phyloP scores from a whole-genome alignment of 176 grass and related monocot species.

The Pharus latifolius region DNA sequence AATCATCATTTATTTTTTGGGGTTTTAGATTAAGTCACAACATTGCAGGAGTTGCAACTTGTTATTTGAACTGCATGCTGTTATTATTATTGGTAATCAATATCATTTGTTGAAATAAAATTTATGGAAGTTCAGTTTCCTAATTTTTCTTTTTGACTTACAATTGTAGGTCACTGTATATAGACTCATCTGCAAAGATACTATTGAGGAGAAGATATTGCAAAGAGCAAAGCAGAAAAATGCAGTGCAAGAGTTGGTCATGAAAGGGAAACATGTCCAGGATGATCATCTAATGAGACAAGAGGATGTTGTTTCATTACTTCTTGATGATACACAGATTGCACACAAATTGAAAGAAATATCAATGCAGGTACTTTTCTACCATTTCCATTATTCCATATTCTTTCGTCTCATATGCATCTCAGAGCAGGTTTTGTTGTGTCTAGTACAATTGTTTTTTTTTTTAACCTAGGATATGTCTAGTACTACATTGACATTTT shows the following conservation, averaged over 20 bases:
- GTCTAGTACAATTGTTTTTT: too few relatives aligned
- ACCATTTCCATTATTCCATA: constrained; percentile 13
- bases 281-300: constrained; percentile 85
- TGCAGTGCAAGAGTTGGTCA: constrained; percentile 95
- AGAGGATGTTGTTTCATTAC: constrained; percentile 97
- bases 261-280: constrained; percentile 95
- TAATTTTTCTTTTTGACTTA: constrained; percentile 26
- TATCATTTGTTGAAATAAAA: neutral
- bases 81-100: neutral
- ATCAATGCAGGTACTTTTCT: constrained; percentile 66
- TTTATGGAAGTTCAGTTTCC: neutral
- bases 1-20: neutral
- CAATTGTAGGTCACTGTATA: constrained; percentile 82
- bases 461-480: too few relatives aligned
- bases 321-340: constrained; percentile 83
- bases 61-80: too few relatives aligned
- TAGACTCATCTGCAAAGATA: constrained; percentile 99
- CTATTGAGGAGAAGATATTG: constrained; percentile 97
- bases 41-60: neutral
- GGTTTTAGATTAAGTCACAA: neutral
- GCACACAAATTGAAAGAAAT: constrained; percentile 94
- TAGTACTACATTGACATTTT: too few relatives aligned
- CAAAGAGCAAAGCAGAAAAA: constrained; percentile 97
- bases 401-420: neutral
- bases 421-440: too few relatives aligned